Percentiles rank a stretch among this genome's conserved stretches.
Conservation (phyloP, 2,329 filamentous ascomycete species). For the Epichloe hybrida region DNA sequence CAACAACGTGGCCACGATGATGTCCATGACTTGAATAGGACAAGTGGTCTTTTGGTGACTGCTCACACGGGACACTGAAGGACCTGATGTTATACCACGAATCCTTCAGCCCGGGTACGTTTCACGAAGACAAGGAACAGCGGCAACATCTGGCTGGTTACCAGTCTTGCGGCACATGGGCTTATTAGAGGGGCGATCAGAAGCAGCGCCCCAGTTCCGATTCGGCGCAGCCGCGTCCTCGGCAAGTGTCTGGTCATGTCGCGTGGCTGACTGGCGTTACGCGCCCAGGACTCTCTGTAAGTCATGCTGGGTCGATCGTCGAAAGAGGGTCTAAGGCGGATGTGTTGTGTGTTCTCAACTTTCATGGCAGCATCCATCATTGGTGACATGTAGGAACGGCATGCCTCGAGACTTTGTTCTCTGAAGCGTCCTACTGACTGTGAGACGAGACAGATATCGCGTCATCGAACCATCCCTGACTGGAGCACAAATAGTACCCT, state of each 20-base stretch:
- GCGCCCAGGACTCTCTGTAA: neutral
- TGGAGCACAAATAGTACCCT: neutral
- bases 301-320: neutral
- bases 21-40: neutral
- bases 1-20: neutral
- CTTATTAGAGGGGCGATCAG: conserved; percentile 2
- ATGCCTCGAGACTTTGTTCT: neutral
- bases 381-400: no score
- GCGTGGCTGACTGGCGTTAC: neutral
- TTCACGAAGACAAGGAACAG: neutral
- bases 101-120: neutral
- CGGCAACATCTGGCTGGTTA: conserved; percentile 6
- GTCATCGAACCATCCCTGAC: neutral
- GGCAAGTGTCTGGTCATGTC: neutral
- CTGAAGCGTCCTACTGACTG: neutral
- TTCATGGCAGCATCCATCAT: no score
- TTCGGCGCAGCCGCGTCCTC: conserved; percentile 1
- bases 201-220: conserved; percentile 2
- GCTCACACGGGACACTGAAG: neutral
- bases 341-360: neutral
- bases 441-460: no score
- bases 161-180: conserved; percentile 2
- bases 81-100: neutral
- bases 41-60: neutral
- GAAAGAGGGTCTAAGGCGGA: neutral